Evolutionary conservation across 1,284 basidiomycete genomes (phyloP), one percentile per base, ranked within the genome.

Genomic region (Erythrobasidium hasegawianum): DNA sequence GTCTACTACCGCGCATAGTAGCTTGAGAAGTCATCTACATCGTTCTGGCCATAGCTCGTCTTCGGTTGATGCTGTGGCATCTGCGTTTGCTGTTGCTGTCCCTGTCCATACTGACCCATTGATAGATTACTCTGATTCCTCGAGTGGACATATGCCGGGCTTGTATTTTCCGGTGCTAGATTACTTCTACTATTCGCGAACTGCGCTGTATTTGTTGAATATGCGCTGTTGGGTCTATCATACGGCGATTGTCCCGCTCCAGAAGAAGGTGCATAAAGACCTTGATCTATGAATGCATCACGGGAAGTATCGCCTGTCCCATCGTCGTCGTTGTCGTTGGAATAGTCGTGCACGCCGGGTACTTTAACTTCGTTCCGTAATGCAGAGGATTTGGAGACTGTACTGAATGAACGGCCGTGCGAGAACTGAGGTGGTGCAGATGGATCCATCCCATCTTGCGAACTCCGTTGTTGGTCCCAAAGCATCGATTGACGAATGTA

Each of bases 361-460:
- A 47, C 22, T 41, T 59, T 56, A 27, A 69, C 52, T 29, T 69
- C 68, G 33, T 69, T 61, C 33, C 68, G 64, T 27, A 69, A 53
- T 1, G 57, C 57, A 1, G 64, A 66, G 16, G 54, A 57, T 47
- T 56, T 38, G 3, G 67, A 68, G 9, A 65, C 54, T 22, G n/a
- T 67, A 40, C 65, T 67, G 40, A 38, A 53, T 16, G 64, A 50
- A 2, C 68, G 62, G 11, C 57, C 58, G 43, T 69, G 68, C 11
- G 43, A 43, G 40, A 66, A 52, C 20, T 18, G 26, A 2, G 64
- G 64, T 4, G 62, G 68, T 16, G 27, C 38, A 9, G 26, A 49
- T 8, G 64, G 57, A 24, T 59, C 64, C 13, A 13, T 24, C 16
- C 55, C 57, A 18, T 62, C 57, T 49, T 24, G 26, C 24, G 57